These are phyloP conservation scores for Beauveria asiatica DNA, from an alignment of 2,329 filamentous ascomycete genomes.

Conservation along the genomic window DNA sequence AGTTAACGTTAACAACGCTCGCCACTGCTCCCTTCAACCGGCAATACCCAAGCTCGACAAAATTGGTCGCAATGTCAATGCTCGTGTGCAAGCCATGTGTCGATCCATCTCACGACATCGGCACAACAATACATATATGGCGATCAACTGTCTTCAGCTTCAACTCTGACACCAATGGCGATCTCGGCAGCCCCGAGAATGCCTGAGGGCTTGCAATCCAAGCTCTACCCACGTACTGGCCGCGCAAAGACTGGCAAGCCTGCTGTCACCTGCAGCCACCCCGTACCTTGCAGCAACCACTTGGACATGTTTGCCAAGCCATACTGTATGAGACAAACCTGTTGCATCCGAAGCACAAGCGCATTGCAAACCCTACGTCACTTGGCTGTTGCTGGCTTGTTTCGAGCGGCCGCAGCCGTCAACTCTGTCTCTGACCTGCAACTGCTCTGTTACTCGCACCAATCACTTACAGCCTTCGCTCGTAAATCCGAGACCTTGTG, in stretches of 20 bases:
- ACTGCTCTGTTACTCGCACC: not conserved
- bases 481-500: no score
- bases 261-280: not conserved
- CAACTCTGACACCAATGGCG: not conserved
- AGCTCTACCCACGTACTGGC: not conserved
- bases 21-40: not conserved
- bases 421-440: not conserved
- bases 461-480: no score
- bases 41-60: not conserved
- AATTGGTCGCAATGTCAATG: not conserved
- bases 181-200: not conserved
- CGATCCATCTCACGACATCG: not conserved
- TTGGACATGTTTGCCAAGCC: not conserved
- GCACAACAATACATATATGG: not conserved
- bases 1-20: not conserved
- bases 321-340: not conserved
- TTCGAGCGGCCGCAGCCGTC: not conserved
- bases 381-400: not conserved
- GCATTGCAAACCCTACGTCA: not conserved
- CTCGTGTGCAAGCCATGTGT: not conserved
- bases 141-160: not conserved
- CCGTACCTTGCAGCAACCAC: not conserved
- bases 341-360: not conserved
- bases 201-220: not conserved
- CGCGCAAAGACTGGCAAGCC: no score